Base-by-base conservation (phyloP, 164 flowering plant genomes). In the Nelumbo lutea region DNA sequence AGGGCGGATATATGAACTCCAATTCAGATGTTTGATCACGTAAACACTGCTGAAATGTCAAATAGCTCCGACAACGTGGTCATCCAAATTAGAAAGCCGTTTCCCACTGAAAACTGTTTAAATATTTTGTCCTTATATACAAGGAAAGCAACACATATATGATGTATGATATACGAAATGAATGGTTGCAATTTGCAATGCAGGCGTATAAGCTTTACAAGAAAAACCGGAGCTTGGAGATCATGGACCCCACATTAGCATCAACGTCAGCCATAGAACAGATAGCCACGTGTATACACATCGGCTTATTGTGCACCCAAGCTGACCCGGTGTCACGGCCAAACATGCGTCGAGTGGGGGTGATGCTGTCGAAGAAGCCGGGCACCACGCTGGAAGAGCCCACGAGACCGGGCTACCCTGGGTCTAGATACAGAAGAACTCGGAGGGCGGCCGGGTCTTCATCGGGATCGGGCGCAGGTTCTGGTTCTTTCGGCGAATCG, bases 291-390 rank as follows among this genome's bases (percentile, higher is more conserved):
- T 95, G 98, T 79, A 78, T 87, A 72, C 86, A 89, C 61, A 84
- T 95, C 1, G 97, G 88, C 0, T 72, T 95, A 56, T 78, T 95
- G 1, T 95, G 99, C 79, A 73, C 79, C 45, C 98, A 92, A 74
- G 83, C 84, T 3, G 96, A 92, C 60, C 91, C 99, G 40, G 48
- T 72, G 11, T 64, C 78, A 42, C 80, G 99, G 53, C 99, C 99
- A 1, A 9, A 27, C 55, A 95, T 95, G 94, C 62, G 80, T 1
- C 90, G 89, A 0, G 93, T 90, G 6, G 86, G 81, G 59, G 77
- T 87, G 41, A 72, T 86, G 77, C 80, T 95, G 0, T 83, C 91
- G 0, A 87, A 75, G 80, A 90, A 80, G 66, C 86, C 84, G 0
- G 84, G 85, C 27, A 27, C 27, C 50, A 75, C 57, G 64, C 75